Evolutionary conservation across 139 green algal genomes (phyloP), one percentile per base, ranked within the genome.

Genomic region (Bryopsis sp.): DNA sequence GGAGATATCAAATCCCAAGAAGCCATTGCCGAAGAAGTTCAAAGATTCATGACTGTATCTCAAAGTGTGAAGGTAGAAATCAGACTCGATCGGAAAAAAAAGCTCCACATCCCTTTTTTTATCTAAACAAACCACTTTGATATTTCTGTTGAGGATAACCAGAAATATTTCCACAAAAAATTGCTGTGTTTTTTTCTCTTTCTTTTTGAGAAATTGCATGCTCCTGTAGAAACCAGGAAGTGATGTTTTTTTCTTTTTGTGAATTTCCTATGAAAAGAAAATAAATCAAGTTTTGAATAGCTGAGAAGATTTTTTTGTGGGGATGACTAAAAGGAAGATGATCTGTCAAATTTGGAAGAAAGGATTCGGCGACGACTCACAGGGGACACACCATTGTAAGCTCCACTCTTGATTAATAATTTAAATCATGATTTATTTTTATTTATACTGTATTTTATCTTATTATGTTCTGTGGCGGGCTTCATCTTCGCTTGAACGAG

Each of bases 11-110:
- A 54, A 19, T 11, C 43, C 19, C 43, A 54, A 19, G 43, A 54
- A 54, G 43, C 43, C 11, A 54, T 54, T 54, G 43, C 43, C 43
- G 15, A 54, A 54, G 43, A 54, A 54, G 43, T 54, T 11, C 43
- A 54, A 19, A 54, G 43, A 19, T 54, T 54, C 43, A 19, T 54
- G 43, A 19, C 43, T 19, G 19, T 54, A 11, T 26, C 43, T 11
- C 43, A 19, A 19, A 19, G 43, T 26, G 43, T 54, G 15, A 11
- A 19, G 43, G 43, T 54, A 54, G 15, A 19, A n/a, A 19, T 54
- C 43, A 11, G 43, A 19, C 43, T 54, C 43, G 43, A 54, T 11
- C 43, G 19, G 19, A 11, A 54, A 54, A 19, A 54, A 54, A 11
- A 26, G 43, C 43, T 54, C 43, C 19, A 26, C 43, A 11, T 54